Evolutionary conservation across 2,329 filamentous ascomycete genomes (phyloP).

Genomic region (Alternaria sp.): DNA sequence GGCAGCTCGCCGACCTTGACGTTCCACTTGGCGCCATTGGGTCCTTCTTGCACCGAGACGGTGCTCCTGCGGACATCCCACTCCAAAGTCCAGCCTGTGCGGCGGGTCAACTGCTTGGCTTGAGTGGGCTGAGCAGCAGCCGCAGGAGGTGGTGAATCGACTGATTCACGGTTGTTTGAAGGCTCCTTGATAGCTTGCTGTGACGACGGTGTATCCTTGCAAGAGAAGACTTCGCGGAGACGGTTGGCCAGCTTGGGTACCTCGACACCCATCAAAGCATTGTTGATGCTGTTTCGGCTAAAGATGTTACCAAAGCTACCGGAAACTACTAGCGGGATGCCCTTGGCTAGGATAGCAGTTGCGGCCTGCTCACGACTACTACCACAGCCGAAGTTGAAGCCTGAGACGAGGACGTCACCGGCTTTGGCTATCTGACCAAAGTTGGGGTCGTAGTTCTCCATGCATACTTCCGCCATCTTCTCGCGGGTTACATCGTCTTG

Average conservation of each 20-base stretch:
- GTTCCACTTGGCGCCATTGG: constrained; percentile 73
- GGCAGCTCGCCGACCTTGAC: constrained; percentile 85
- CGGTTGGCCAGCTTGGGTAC: constrained; percentile 71
- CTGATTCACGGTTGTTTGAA: constrained; percentile 58
- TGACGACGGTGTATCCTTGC: constrained; percentile 30
- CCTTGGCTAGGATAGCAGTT: constrained; percentile 81
- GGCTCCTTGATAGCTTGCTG: constrained; percentile 61
- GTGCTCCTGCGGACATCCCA: constrained; percentile 81
- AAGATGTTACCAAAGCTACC: constrained; percentile 89
- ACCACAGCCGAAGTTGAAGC: constrained; percentile 90
- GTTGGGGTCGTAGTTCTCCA: constrained; percentile 87
- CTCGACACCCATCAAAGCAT: constrained; percentile 76
- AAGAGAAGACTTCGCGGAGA: constrained; percentile 68
- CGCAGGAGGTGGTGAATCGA: constrained; percentile 59
- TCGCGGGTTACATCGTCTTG: constrained; percentile 80
- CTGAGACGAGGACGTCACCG: constrained; percentile 82
- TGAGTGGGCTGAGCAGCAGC: constrained; percentile 50
- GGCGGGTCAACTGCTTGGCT: constrained; percentile 68
- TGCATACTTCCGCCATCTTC: constrained; percentile 87
- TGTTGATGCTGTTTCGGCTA: constrained; percentile 79
- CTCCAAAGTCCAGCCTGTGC: constrained; percentile 82
- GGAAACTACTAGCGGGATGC: constrained; percentile 80
- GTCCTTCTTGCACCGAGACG: constrained; percentile 75
- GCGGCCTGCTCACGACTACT: constrained; percentile 85
- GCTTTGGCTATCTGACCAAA: constrained; percentile 71